phyloP scores from a whole-genome alignment of 2,329 filamentous ascomycete species.

The Coleophoma crateriformis region DNA sequence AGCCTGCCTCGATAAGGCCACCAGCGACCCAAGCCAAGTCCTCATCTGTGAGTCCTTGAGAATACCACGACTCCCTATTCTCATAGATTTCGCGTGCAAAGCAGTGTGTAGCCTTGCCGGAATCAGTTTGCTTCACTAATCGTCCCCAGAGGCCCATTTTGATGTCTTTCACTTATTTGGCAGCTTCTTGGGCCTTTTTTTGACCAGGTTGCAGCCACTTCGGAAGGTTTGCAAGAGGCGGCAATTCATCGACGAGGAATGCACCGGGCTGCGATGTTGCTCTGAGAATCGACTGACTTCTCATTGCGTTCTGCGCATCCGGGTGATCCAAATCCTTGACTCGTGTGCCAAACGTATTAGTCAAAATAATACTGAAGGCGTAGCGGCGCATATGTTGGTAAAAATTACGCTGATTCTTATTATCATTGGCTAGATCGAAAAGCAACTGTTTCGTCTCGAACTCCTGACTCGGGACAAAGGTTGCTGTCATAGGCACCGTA shows the following conservation, averaged over 20 bases:
- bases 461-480: conserved; percentile 37
- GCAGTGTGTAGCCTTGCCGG: conserved; percentile 29
- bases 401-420: conserved; percentile 26
- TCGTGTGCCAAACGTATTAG: conserved; percentile 9
- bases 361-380: conserved; percentile 4
- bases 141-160: conserved; percentile 31
- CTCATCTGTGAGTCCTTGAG: conserved; percentile 10
- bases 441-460: conserved; percentile 39
- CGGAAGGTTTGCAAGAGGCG: conserved; percentile 13
- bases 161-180: too few species aligned
- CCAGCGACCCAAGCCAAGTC: conserved; percentile 27
- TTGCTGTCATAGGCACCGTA: conserved; percentile 28
- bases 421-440: conserved; percentile 31
- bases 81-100: conserved; percentile 28
- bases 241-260: conserved; percentile 29
- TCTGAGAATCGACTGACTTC: conserved; percentile 12
- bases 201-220: too few species aligned
- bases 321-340: conserved; percentile 5
- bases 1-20: conserved; percentile 34
- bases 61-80: conserved; percentile 29
- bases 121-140: conserved; percentile 22
- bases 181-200: too few species aligned
- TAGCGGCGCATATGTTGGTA: conserved; percentile 15
- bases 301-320: conserved; percentile 17
- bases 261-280: conserved; percentile 24